Evolutionary conservation across 2,329 filamentous ascomycete genomes (phyloP), one percentile per base, ranked within the genome.

Genomic region (Cladosporium halotolerans): DNA sequence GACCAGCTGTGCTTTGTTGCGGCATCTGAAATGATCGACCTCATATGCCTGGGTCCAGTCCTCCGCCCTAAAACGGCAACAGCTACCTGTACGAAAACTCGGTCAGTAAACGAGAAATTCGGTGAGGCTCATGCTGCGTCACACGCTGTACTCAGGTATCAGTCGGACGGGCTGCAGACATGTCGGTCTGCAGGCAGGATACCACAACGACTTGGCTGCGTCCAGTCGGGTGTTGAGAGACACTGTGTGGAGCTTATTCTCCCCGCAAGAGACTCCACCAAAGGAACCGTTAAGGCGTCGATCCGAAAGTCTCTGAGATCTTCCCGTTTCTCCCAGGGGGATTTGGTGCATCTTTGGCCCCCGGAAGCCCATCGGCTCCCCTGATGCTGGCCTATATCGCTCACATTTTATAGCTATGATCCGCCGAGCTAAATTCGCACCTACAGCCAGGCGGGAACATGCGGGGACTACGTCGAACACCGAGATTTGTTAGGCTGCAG

Each of bases 171-270:
- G 9, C 18, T 18, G 41, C 41, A 43, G 8, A 23, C n/a, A 28
- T 32, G 28, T 32, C 42, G 42, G 42, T 45, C 23, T 45, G 28
- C 42, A 45, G 23, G 23, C 23, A 28, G 23, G 23, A 28, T 28
- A 28, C 23, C 23, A 28, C 23, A 7, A 28, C 23, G 23, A 28
- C 23, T 28, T 28, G 23, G 23, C 23, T 28, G 23, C 23, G 23
- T 28, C 23, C 31, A 43, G 36, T 33, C n/a, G 38, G 28, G 14
- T 44, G 48, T 51, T 51, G 48, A 51, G 48, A 51, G 40, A 51
- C 48, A 51, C 11, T 16, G 13, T 31, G 36, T 44, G 40, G 48
- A 36, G 19, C 36, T 51, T 11, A 28, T 14, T 28, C 6, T 40
- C 19, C 36, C 45, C 39, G 9, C 47, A 39, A 44, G 16, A 16